phyloP scores from a whole-genome alignment of 2,329 filamentous ascomycete genomes.

The Botryosphaeria dothidea region DNA sequence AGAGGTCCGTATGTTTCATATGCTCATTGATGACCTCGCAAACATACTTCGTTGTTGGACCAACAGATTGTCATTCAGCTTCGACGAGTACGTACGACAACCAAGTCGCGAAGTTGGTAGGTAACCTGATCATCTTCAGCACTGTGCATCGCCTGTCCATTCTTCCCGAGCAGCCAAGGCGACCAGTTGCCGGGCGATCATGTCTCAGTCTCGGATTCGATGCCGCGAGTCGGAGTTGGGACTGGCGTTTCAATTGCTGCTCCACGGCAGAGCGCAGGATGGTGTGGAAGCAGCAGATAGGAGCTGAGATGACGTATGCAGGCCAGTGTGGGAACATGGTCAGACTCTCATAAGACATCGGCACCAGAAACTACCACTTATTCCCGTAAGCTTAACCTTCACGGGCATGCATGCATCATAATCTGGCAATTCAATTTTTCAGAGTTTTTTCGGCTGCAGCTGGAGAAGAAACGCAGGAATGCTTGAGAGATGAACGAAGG shows the following conservation, averaged over 20 bases:
- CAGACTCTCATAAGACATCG: neutral
- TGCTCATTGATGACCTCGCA: neutral
- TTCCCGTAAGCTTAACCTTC: neutral
- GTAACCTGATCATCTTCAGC: neutral
- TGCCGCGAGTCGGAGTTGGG: neutral
- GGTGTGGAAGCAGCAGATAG: neutral
- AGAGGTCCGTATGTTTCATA: neutral
- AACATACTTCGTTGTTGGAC: neutral
- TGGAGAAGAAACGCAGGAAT: neutral
- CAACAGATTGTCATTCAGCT: neutral
- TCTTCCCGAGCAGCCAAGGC: neutral
- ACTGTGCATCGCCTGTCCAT: neutral
- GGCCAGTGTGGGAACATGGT: neutral
- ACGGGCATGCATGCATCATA: neutral
- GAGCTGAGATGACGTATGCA: neutral
- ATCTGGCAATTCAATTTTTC: neutral
- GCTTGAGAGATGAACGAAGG: neutral
- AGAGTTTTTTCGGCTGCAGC: neutral
- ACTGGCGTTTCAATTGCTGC: neutral
- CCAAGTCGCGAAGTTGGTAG: neutral
- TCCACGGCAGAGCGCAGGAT: neutral
- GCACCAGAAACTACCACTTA: neutral
- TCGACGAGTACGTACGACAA: neutral
- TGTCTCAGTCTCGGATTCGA: neutral
- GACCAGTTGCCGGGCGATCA: slow-evolving; percentile 5